Evolutionary conservation across 495 filamentous ascomycete species (phyloP).

Genomic region (Thozetella sp.): DNA sequence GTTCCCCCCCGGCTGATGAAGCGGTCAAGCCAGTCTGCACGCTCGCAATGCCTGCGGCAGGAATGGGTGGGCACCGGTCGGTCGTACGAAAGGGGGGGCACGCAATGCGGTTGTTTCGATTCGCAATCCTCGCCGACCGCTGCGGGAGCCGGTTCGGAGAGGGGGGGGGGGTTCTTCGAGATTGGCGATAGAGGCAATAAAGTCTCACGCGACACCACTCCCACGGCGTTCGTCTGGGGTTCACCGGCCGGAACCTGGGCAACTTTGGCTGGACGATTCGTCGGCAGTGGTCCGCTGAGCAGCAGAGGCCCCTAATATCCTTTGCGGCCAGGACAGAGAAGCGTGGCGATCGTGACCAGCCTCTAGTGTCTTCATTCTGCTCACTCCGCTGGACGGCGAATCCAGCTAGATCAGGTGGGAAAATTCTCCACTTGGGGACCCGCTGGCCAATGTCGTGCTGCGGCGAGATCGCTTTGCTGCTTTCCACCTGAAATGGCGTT

Average conservation of each 20-base stretch:
- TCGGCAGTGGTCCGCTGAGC: too few relatives aligned
- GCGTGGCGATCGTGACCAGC: not conserved
- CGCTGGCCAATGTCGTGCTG: conserved; percentile 4
- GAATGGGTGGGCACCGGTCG: not conserved
- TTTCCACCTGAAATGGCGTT: conserved; percentile 35
- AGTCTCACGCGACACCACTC: not conserved
- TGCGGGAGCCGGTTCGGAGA: not conserved
- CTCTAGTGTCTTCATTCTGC: not conserved
- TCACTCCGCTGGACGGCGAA: not conserved
- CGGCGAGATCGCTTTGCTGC: conserved; percentile 21
- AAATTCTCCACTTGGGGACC: not conserved
- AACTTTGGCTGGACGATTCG: too few relatives aligned
- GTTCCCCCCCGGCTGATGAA: not conserved
- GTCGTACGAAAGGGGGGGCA: conserved; percentile 18
- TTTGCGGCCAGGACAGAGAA: too few relatives aligned
- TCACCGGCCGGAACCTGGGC: too few relatives aligned
- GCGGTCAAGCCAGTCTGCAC: not conserved
- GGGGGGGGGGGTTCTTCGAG: conserved; percentile 5
- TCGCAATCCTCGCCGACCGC: conserved; percentile 25
- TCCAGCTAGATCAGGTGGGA: not conserved
- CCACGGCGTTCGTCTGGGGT: too few relatives aligned
- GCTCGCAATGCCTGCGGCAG: not conserved
- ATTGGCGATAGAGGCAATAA: not conserved
- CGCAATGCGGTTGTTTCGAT: conserved; percentile 22
- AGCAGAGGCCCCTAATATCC: too few relatives aligned